These are phyloP conservation scores for Hyaloperonospora arabidopsidis DNA, from an alignment of 352 stramenopile genomes.

Conservation along the genomic window DNA sequence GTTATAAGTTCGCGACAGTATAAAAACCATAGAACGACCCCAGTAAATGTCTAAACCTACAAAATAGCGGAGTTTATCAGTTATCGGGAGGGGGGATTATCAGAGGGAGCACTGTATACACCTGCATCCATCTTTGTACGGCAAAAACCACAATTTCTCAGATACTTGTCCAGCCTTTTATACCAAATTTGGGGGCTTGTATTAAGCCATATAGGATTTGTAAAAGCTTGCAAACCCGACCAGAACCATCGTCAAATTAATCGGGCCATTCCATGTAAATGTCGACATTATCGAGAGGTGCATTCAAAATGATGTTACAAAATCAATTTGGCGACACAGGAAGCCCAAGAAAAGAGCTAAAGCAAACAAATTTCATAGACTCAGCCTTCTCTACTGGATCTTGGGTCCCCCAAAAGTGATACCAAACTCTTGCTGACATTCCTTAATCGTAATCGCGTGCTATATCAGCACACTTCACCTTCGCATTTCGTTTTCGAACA, in stretches of 20 bases:
- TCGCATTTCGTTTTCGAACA: background rate
- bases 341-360: slow-evolving; percentile 1
- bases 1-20: too few species aligned
- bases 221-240: slow-evolving; percentile 3
- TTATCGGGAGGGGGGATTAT: too few species aligned
- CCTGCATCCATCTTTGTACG: slow-evolving; percentile 4
- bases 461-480: slow-evolving; percentile 8
- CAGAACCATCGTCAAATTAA: slow-evolving; percentile 3
- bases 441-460: slow-evolving; percentile 5
- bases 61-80: too few species aligned
- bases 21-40: too few species aligned
- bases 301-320: slow-evolving; percentile 8
- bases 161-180: slow-evolving; percentile 1
- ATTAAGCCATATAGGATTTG: slow-evolving; percentile 4
- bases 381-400: slow-evolving; percentile 4
- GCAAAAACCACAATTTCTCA: slow-evolving; percentile 1
- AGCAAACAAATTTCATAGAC: slow-evolving; percentile 4
- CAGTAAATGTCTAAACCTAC: too few species aligned
- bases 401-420: too few species aligned
- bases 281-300: slow-evolving; percentile 2
- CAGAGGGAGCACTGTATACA: too few species aligned
- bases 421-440: too few species aligned
- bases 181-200: slow-evolving; percentile 1
- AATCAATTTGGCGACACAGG: slow-evolving; percentile 3
- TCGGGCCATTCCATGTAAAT: slow-evolving; percentile 11